Percentiles rank a stretch among this genome's conserved stretches.
Evolutionary conservation across 208 protist species (phyloP).

Genomic region (Crithidia expoeki): DNA sequence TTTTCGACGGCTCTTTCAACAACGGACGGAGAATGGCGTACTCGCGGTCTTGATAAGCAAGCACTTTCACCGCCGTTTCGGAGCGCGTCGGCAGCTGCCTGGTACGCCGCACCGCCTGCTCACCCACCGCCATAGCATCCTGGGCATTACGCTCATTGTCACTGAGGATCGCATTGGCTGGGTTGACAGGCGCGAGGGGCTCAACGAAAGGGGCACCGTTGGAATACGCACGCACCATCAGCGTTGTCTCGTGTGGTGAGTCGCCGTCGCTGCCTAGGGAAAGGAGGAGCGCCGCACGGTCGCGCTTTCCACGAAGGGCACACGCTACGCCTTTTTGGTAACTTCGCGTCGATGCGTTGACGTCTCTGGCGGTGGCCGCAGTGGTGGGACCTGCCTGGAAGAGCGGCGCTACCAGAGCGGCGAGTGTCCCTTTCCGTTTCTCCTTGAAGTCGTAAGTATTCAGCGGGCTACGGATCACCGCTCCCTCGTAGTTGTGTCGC

Average conservation of each 20-base stretch:
- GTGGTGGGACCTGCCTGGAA: constrained; percentile 5
- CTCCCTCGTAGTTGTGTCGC: constrained; percentile 72
- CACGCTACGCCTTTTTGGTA: neutral
- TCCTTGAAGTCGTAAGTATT: constrained; percentile 84
- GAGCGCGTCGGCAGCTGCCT: constrained; percentile 45
- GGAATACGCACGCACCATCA: constrained; percentile 26
- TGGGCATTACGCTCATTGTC: constrained; percentile 16
- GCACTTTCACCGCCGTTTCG: constrained; percentile 76
- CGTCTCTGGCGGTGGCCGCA: neutral
- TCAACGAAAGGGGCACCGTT: constrained; percentile 1
- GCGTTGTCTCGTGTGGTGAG: neutral
- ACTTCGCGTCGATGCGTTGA: neutral
- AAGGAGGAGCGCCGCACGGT: constrained; percentile 14
- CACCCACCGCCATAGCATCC: constrained; percentile 19
- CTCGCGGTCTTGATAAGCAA: constrained; percentile 77
- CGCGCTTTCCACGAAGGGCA: neutral
- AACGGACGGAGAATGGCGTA: constrained; percentile 79
- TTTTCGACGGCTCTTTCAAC: constrained; percentile 75
- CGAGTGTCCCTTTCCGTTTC: constrained; percentile 63
- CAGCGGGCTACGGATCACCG: constrained; percentile 71
- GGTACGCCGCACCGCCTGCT: constrained; percentile 36
- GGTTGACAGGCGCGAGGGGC: neutral
- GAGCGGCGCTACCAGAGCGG: constrained; percentile 48
- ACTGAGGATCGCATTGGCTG: neutral
- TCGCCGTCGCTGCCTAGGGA: constrained; percentile 9